A percentile compares a stretch with the other conserved stretches of the same genome.
These are phyloP conservation scores for Ustilago sp. DNA, from an alignment of 1,284 basidiomycete species.

Conservation along the genomic window DNA sequence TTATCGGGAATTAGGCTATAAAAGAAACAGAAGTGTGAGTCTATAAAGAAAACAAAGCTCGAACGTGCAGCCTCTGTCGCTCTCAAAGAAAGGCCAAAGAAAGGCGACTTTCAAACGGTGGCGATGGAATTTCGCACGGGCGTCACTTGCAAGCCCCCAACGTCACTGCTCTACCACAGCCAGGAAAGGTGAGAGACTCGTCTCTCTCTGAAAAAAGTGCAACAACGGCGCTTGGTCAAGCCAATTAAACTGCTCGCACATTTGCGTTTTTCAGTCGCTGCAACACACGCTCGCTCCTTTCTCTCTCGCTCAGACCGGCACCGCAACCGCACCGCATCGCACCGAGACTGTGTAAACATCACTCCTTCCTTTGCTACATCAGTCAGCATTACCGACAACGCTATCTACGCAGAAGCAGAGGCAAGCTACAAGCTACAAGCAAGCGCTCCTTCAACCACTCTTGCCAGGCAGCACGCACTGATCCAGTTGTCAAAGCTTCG, in stretches of 20 bases:
- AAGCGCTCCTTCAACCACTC: neutral
- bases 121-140: neutral
- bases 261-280: neutral
- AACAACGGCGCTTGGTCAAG: neutral
- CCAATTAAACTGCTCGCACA: neutral
- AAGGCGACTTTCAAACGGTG: neutral
- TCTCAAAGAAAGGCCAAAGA: too few relatives aligned
- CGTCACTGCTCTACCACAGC: neutral
- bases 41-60: neutral
- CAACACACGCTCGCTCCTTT: neutral
- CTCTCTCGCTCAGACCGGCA: neutral
- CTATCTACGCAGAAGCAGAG: too few relatives aligned
- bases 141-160: conserved; percentile 3
- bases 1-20: neutral
- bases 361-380: neutral
- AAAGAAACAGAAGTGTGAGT: neutral
- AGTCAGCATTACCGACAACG: neutral
- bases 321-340: neutral
- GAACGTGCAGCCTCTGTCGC: neutral
- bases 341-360: neutral
- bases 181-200: neutral
- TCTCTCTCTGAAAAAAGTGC: conserved; percentile 1
- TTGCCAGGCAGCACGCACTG: neutral
- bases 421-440: too few relatives aligned
- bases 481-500: neutral